These are phyloP conservation scores for Inga leiocalycina DNA, from an alignment of 306 rosid genomes.

Conservation along the genomic window DNA sequence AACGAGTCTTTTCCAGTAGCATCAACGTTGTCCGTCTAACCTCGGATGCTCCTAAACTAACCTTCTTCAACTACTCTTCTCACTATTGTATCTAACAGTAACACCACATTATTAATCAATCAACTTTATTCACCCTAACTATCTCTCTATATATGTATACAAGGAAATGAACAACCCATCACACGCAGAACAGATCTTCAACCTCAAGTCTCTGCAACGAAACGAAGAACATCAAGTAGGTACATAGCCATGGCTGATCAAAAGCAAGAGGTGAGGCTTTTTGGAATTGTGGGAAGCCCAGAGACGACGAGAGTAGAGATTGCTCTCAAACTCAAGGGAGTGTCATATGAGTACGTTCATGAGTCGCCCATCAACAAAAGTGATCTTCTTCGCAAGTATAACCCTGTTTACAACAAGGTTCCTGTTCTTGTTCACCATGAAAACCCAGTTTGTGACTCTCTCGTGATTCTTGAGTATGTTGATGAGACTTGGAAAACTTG, in stretches of 20 bases:
- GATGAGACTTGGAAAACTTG: slow-evolving; percentile 39
- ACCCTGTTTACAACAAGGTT: slow-evolving; percentile 49
- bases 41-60: background rate
- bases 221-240: background rate
- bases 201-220: background rate
- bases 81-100: background rate
- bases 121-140: background rate
- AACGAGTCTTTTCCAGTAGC: background rate
- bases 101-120: background rate
- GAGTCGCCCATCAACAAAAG: slow-evolving; percentile 43
- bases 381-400: slow-evolving; percentile 34
- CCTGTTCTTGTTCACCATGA: slow-evolving; percentile 47
- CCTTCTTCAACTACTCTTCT: background rate
- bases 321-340: slow-evolving; percentile 48
- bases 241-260: slow-evolving; percentile 2
- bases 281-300: slow-evolving; percentile 48
- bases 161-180: background rate
- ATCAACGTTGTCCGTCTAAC: background rate
- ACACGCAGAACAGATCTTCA: background rate
- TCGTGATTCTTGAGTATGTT: slow-evolving; percentile 47
- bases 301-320: slow-evolving; percentile 39
- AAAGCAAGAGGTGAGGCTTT: slow-evolving; percentile 33
- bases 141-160: background rate
- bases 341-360: slow-evolving; percentile 33
- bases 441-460: slow-evolving; percentile 41